A percentile compares a stretch with the other conserved stretches of the same genome.
phyloP scores from a whole-genome alignment of 106 monocot species.

The Xerophyta viscosa region DNA sequence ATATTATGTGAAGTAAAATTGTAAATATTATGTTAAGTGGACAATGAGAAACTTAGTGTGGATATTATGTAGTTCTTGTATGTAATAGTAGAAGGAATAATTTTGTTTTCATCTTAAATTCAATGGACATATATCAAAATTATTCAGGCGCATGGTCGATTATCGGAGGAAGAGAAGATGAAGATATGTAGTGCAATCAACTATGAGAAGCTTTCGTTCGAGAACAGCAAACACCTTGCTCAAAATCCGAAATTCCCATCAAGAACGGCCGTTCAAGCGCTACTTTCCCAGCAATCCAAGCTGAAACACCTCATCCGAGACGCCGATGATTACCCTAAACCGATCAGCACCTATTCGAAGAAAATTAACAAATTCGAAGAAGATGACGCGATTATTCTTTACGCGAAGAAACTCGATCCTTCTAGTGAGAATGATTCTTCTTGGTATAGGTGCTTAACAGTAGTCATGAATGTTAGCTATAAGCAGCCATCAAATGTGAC shows the following conservation, averaged over 20 bases:
- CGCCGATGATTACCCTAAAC: too few relatives aligned
- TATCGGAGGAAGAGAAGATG: slow-evolving; percentile 80
- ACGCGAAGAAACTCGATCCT: slow-evolving; percentile 50
- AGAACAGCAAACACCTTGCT: slow-evolving; percentile 66
- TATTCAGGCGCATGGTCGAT: slow-evolving; percentile 46
- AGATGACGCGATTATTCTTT: slow-evolving; percentile 44
- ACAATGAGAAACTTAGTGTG: too few relatives aligned
- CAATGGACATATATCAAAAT: neutral
- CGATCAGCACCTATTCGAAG: too few relatives aligned
- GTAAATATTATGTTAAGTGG: too few relatives aligned
- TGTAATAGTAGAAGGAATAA: too few relatives aligned
- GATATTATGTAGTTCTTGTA: neutral
- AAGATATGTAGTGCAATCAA: slow-evolving; percentile 67
- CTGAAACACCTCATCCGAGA: slow-evolving; percentile 59
- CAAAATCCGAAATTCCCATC: slow-evolving; percentile 68
- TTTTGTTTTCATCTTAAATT: neutral
- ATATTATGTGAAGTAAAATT: too few relatives aligned
- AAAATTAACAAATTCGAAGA: too few relatives aligned
- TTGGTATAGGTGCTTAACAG: too few relatives aligned
- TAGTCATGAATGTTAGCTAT: too few relatives aligned
- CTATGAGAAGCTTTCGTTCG: slow-evolving; percentile 74
- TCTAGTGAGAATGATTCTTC: slow-evolving; percentile 58
- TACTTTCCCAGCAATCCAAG: slow-evolving; percentile 58
- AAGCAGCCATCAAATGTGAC: too few relatives aligned
- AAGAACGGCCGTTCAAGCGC: slow-evolving; percentile 64